phyloP scores from a whole-genome alignment of 169 alveolate species.

The Cryptosporidium xiaoi region DNA sequence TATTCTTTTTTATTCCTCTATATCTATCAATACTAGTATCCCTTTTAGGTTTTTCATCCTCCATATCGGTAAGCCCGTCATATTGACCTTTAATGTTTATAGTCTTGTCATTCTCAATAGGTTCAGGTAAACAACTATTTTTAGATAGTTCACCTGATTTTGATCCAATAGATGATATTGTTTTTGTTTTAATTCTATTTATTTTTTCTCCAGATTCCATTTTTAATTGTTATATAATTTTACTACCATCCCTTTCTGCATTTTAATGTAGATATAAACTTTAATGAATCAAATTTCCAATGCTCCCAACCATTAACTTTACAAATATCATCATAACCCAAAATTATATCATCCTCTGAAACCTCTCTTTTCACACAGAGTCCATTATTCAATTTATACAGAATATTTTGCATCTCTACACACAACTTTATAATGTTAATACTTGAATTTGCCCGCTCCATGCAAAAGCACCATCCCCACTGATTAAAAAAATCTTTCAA shows the following conservation, averaged over 20 bases:
- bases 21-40: too few relatives aligned
- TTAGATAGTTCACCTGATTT: not conserved
- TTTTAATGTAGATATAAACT: conserved; percentile 13
- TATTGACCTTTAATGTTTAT: not conserved
- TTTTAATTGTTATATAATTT: not conserved
- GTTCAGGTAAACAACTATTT: conserved; percentile 15
- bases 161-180: not conserved
- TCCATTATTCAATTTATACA: not conserved
- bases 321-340: conserved; percentile 40
- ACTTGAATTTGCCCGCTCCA: conserved; percentile 42
- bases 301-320: conserved; percentile 29
- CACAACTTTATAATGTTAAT: conserved; percentile 52
- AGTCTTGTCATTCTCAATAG: not conserved
- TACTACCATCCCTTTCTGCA: not conserved
- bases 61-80: conserved; percentile 60
- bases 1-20: too few relatives aligned
- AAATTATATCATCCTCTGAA: conserved; percentile 5
- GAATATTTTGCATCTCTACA: conserved; percentile 32
- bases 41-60: not conserved
- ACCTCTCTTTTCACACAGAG: conserved; percentile 25
- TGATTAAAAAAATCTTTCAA: conserved; percentile 18
- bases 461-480: conserved; percentile 74
- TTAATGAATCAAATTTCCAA: conserved; percentile 25
- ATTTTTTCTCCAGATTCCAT: not conserved
- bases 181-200: not conserved